A percentile compares a stretch with the other conserved stretches of the same genome.
phyloP scores from a whole-genome alignment of 805 yeast genomes.

The Metschnikowia dekortorum region DNA sequence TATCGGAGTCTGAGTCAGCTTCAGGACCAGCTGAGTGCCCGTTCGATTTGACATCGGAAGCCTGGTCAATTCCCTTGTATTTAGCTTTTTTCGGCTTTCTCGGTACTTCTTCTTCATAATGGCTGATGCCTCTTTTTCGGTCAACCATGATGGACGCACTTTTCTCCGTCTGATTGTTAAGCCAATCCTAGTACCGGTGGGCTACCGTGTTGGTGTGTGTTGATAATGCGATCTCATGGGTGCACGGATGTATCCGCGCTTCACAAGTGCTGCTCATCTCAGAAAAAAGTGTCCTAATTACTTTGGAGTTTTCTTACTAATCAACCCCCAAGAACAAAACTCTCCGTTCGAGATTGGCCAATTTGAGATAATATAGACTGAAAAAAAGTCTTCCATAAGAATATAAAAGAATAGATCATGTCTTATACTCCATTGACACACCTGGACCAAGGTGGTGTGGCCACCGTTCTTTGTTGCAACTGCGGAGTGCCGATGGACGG shows the following conservation, averaged over 20 bases:
- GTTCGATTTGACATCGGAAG: constrained; percentile 10
- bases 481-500: constrained; percentile 99
- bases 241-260: constrained; percentile 1
- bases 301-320: constrained; percentile 1
- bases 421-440: constrained; percentile 17
- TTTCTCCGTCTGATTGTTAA: not conserved
- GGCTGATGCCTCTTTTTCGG: constrained; percentile 26
- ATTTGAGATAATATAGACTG: not conserved
- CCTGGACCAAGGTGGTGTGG: constrained; percentile 32
- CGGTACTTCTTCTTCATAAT: constrained; percentile 25
- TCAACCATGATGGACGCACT: constrained; percentile 25
- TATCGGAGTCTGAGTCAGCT: constrained; percentile 21
- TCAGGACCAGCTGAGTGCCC: constrained; percentile 14
- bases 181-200: not conserved
- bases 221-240: not conserved
- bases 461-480: constrained; percentile 94
- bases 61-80: constrained; percentile 5
- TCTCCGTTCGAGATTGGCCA: not conserved
- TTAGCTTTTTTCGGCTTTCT: constrained; percentile 14
- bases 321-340: not conserved
- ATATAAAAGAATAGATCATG: constrained; percentile 5
- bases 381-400: not conserved
- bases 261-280: constrained; percentile 8
- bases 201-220: not conserved
- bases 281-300: not conserved